Evolutionary conservation across 352 stramenopile species (phyloP).

Genomic region (Globisporangium canariense): DNA sequence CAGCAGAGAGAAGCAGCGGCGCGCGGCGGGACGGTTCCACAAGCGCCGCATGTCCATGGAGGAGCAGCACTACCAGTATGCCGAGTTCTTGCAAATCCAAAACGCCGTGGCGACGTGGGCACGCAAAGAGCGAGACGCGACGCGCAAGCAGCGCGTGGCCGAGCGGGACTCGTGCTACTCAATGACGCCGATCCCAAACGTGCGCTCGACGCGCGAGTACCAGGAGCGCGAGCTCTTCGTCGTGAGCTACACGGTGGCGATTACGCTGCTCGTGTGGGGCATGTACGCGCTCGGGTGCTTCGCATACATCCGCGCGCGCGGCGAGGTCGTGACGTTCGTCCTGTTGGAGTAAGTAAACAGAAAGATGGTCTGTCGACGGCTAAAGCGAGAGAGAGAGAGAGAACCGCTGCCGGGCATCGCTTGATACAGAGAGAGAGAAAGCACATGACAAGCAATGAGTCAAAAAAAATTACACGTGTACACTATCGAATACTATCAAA

Average conservation of each 20-base stretch:
- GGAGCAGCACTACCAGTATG: slow-evolving; percentile 44
- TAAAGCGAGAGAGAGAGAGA: no score
- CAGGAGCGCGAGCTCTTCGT: slow-evolving; percentile 47
- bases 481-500: no score
- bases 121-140: slow-evolving; percentile 40
- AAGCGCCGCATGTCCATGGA: slow-evolving; percentile 42
- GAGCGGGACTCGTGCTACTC: slow-evolving; percentile 35
- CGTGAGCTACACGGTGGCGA: slow-evolving; percentile 37
- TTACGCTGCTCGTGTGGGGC: slow-evolving; percentile 52
- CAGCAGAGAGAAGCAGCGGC: not conserved
- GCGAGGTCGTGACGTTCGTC: slow-evolving; percentile 6
- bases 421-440: not conserved
- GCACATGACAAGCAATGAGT: no score
- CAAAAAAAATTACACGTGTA: no score
- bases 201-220: slow-evolving; percentile 33
- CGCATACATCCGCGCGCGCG: slow-evolving; percentile 18
- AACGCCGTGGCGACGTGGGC: slow-evolving; percentile 47
- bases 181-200: slow-evolving; percentile 30
- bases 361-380: not conserved
- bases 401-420: not conserved
- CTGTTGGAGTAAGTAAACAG: not conserved
- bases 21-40: not conserved
- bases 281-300: slow-evolving; percentile 26
- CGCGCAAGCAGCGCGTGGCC: slow-evolving; percentile 27
- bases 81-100: slow-evolving; percentile 57